Conservation (phyloP, 2,329 filamentous ascomycete species). For the Fonsecaea pugnacius region DNA sequence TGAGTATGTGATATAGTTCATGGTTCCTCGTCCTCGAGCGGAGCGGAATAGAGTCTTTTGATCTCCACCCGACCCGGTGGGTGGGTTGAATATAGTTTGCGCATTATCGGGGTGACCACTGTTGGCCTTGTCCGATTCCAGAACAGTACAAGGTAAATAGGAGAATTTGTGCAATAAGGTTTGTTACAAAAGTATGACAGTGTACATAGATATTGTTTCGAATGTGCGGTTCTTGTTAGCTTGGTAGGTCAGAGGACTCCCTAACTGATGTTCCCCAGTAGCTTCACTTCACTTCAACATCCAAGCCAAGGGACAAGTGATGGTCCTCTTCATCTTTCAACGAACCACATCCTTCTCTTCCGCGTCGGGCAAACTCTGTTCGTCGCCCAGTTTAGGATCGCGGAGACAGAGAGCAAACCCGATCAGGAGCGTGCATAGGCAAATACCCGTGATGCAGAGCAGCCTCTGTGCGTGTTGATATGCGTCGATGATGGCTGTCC, state of each 20-base stretch:
- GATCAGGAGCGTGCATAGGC: slow-evolving; percentile 53
- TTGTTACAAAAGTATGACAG: neutral
- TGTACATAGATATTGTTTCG: neutral
- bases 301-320: neutral
- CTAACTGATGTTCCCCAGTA: neutral
- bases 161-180: too few relatives aligned
- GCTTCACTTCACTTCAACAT: neutral
- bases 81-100: neutral
- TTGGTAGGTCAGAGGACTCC: neutral
- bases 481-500: slow-evolving; percentile 50
- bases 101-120: neutral
- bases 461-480: slow-evolving; percentile 54
- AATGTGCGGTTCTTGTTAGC: neutral
- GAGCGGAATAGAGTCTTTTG: neutral
- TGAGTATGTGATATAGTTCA: neutral
- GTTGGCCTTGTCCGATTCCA: neutral
- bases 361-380: slow-evolving; percentile 52
- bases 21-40: neutral
- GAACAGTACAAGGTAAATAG: neutral
- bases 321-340: neutral
- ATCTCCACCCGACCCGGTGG: neutral
- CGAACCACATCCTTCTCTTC: slow-evolving; percentile 39
- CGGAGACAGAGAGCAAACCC: slow-evolving; percentile 52
- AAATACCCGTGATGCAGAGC: slow-evolving; percentile 58
- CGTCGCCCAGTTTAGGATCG: slow-evolving; percentile 52